These are phyloP conservation scores for Rhodotorula kratochvilovae DNA, from an alignment of 768 basidiomycete genomes.

Conservation along the genomic window DNA sequence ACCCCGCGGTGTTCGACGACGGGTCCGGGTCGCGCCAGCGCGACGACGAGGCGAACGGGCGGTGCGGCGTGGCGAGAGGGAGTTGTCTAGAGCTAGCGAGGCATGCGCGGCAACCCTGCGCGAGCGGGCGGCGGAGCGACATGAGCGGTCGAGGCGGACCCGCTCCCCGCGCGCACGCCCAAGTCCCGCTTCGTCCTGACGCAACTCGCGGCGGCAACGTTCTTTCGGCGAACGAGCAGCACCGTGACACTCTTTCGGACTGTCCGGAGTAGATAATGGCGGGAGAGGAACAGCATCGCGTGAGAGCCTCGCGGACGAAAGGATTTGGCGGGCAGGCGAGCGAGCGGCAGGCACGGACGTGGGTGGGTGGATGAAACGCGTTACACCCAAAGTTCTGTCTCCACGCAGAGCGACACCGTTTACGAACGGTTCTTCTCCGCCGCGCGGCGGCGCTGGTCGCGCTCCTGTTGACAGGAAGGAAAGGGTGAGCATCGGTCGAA, in stretches of 20 bases:
- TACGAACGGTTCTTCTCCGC: slow-evolving; percentile 6
- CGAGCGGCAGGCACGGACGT: no score
- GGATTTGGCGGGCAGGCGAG: no score
- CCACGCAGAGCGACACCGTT: neutral
- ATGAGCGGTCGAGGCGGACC: neutral
- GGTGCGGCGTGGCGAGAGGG: neutral
- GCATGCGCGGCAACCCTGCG: neutral
- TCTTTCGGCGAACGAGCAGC: no score
- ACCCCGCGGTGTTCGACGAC: neutral
- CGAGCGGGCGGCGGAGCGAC: neutral
- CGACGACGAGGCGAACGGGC: neutral
- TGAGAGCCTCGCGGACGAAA: no score
- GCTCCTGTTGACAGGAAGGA: slow-evolving; percentile 50
- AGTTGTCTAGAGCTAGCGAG: neutral
- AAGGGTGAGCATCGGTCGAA: no score
- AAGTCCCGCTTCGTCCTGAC: neutral
- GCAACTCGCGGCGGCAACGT: no score
- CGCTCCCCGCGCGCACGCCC: neutral
- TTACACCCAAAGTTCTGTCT: neutral
- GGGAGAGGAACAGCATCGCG: no score
- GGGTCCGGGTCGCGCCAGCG: neutral
- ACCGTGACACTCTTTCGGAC: no score
- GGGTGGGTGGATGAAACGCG: no score
- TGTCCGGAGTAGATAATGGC: no score
- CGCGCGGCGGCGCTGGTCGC: slow-evolving; percentile 81